These are phyloP conservation scores for Anastatica hierochuntica DNA, from an alignment of 345 rosid species.

Conservation along the genomic window DNA sequence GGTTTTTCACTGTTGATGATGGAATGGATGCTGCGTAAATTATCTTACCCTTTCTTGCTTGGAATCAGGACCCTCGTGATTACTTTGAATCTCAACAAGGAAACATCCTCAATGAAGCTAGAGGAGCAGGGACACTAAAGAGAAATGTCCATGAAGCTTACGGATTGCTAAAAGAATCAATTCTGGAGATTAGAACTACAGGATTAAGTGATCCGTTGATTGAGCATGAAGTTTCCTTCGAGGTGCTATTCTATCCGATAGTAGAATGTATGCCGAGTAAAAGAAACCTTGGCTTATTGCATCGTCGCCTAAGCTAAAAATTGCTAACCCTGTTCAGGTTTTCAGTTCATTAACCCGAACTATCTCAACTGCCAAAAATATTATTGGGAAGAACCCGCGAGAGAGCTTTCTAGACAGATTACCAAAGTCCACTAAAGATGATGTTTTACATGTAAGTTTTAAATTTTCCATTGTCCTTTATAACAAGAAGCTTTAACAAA, in stretches of 20 bases:
- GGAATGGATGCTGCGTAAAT: background rate
- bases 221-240: constrained; percentile 61
- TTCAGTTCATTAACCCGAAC: constrained; percentile 61
- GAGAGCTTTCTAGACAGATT: constrained; percentile 74
- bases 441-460: constrained; percentile 39
- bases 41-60: constrained; percentile 5
- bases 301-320: background rate
- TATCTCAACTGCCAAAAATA: constrained; percentile 70
- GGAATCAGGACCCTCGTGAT: constrained; percentile 82
- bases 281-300: constrained; percentile 14
- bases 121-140: constrained; percentile 33
- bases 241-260: constrained; percentile 34
- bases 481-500: constrained; percentile 5
- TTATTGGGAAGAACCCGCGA: constrained; percentile 63
- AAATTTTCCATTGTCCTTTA: background rate
- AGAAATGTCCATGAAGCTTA: constrained; percentile 51
- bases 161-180: constrained; percentile 50
- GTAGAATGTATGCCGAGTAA: too few species aligned
- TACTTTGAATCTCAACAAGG: constrained; percentile 96
- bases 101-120: constrained; percentile 34
- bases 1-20: constrained; percentile 14
- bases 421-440: constrained; percentile 59
- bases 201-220: constrained; percentile 61
- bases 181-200: constrained; percentile 37
- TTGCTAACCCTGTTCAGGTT: constrained; percentile 44